These are phyloP conservation scores for Talaromyces liani DNA, from an alignment of 495 filamentous ascomycete genomes.

Conservation along the genomic window DNA sequence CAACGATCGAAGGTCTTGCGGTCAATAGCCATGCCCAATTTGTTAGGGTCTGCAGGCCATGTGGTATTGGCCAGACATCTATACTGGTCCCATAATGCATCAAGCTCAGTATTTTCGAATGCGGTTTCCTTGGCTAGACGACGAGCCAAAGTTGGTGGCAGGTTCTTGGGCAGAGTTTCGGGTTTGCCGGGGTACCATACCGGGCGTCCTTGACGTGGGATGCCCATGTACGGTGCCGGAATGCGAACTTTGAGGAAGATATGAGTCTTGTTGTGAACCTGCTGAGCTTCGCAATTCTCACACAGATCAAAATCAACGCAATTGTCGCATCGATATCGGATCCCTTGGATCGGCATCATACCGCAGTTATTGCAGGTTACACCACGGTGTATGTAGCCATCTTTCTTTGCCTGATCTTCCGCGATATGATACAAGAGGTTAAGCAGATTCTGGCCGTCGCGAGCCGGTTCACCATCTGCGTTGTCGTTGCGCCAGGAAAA, in stretches of 20 bases:
- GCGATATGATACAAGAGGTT: constrained; percentile 71
- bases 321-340: constrained; percentile 86
- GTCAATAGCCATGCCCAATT: constrained; percentile 76
- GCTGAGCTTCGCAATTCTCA: constrained; percentile 78
- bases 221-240: constrained; percentile 60
- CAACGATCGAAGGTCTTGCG: constrained; percentile 84
- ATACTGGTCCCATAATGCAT: constrained; percentile 95
- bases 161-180: constrained; percentile 50
- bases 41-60: constrained; percentile 75
- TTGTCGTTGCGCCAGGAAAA: constrained; percentile 48
- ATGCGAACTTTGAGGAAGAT: constrained; percentile 90
- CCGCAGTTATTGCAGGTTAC: constrained; percentile 86
- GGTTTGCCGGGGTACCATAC: constrained; percentile 91
- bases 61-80: constrained; percentile 81
- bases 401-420: constrained; percentile 70
- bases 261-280: constrained; percentile 84
- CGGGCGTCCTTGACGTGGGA: constrained; percentile 60
- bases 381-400: constrained; percentile 91
- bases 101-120: constrained; percentile 75
- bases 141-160: constrained; percentile 55
- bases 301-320: constrained; percentile 89
- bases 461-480: constrained; percentile 45
- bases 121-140: constrained; percentile 63
- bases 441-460: constrained; percentile 67
- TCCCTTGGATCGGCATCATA: constrained; percentile 78